Conservation (phyloP, 352 stramenopile genomes). For the Aphanomyces euteiches region DNA sequence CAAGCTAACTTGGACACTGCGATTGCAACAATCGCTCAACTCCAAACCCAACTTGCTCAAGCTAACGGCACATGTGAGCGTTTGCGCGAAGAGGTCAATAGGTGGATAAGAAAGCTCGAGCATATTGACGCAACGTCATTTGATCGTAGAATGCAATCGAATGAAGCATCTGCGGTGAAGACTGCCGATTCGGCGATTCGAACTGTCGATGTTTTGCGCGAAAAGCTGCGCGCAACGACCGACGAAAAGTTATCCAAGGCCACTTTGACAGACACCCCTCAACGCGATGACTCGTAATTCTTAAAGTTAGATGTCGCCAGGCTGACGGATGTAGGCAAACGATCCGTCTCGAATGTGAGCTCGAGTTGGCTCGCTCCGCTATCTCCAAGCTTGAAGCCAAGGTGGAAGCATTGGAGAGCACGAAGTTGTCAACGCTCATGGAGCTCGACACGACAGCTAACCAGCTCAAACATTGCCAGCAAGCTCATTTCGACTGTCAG, state of each 20-base stretch:
- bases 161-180: slow-evolving; percentile 14
- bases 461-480: neutral
- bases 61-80: slow-evolving; percentile 10
- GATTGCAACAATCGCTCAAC: slow-evolving; percentile 5
- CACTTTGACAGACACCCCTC: no score
- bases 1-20: slow-evolving; percentile 23
- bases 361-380: neutral
- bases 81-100: slow-evolving; percentile 7
- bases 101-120: neutral
- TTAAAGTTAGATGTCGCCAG: no score
- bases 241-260: slow-evolving; percentile 4
- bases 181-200: slow-evolving; percentile 6
- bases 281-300: no score
- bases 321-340: no score
- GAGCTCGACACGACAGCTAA: neutral
- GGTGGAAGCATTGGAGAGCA: neutral
- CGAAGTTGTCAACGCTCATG: neutral
- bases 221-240: neutral
- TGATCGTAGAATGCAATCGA: slow-evolving; percentile 6
- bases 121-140: neutral
- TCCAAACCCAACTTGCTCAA: slow-evolving; percentile 12
- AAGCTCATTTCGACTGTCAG: neutral
- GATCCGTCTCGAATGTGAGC: neutral
- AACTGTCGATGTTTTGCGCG: slow-evolving; percentile 5
- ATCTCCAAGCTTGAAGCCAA: slow-evolving; percentile 4